phyloP scores from a whole-genome alignment of 345 rosid genomes.

The Linum lewisii region DNA sequence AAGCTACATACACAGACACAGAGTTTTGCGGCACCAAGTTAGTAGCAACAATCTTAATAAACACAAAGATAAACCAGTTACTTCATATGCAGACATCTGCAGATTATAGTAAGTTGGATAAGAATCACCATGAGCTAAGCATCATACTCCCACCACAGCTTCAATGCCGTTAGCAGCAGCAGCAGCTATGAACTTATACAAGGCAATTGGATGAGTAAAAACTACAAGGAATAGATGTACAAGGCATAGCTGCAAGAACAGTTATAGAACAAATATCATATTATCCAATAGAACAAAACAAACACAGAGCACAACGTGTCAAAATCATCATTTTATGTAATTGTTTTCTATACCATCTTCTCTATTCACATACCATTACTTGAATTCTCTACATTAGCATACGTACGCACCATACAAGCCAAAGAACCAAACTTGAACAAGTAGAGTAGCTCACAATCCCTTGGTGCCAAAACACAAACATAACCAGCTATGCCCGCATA shows the following conservation, averaged over 20 bases:
- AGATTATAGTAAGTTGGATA: too few species aligned
- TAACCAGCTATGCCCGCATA: conserved; percentile 37
- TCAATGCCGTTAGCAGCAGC: too few species aligned
- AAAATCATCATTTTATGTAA: conserved; percentile 19
- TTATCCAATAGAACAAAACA: background rate
- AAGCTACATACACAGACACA: too few species aligned
- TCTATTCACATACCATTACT: conserved; percentile 55
- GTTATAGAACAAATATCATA: background rate
- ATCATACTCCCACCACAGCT: too few species aligned
- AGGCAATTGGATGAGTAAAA: too few species aligned
- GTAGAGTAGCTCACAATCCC: conserved; percentile 37
- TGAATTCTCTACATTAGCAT: conserved; percentile 53
- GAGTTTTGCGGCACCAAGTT: too few species aligned
- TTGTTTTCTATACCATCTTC: conserved; percentile 64
- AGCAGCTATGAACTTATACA: too few species aligned
- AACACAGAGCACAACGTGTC: background rate
- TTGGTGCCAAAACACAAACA: conserved; percentile 36
- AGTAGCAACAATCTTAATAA: too few species aligned
- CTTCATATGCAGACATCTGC: too few species aligned
- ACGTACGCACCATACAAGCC: conserved; percentile 45
- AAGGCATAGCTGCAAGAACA: too few species aligned
- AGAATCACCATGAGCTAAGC: too few species aligned
- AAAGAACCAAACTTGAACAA: conserved; percentile 41
- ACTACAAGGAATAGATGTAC: background rate
- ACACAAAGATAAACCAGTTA: too few species aligned